Base-by-base conservation (phyloP, 1,284 basidiomycete species). In the Ceratobasidium sp. region DNA sequence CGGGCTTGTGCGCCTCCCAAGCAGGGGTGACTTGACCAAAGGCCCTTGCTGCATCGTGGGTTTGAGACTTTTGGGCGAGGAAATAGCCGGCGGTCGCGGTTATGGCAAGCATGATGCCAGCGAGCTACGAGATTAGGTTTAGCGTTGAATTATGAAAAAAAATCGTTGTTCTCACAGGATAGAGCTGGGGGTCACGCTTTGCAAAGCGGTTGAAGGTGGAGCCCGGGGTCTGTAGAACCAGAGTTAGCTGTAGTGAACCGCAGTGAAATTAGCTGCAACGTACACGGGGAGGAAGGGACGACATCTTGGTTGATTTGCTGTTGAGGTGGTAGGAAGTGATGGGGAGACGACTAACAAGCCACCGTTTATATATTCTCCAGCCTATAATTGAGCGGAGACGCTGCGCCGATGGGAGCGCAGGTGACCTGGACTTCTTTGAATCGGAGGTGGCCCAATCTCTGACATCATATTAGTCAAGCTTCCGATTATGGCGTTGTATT, bases 111-210 rank as follows among this genome's bases (percentile, higher is more conserved):
- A 71, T 71, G 28, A 71, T 61, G 45, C 41, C 57, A 9, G 69
- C 69, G 28, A 71, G 69, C 69, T 71, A 60, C 8, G 39, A 48
- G 26, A 18, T 4, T 8, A 3, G 4, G 32, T 9, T 65, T 26
- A 65, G 62, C 23, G 23, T 16, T 43, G 34, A 45, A 8, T n/a
- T 28, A 26, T 43, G 34, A 45, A 23, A 36, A 60, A 26, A 6
- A 18, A 21, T 43, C 3, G 5, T 23, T 4, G 18, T 26, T 10
- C 65, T 43, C 32, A 73, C 72, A 36, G 72, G 72, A 43, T 70
- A 73, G 14, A 73, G 65, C 48, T 73, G 72, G 18, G 72, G 72
- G 59, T 73, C 72, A n/a, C 64, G 65, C 65, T 73, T 73, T 5
- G 72, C 72, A 57, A 73, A 73, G 26, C 72, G 72, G 34, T 71